phyloP scores from a whole-genome alignment of 371 early-diverging fungal species.

The Circinella umbellata region DNA sequence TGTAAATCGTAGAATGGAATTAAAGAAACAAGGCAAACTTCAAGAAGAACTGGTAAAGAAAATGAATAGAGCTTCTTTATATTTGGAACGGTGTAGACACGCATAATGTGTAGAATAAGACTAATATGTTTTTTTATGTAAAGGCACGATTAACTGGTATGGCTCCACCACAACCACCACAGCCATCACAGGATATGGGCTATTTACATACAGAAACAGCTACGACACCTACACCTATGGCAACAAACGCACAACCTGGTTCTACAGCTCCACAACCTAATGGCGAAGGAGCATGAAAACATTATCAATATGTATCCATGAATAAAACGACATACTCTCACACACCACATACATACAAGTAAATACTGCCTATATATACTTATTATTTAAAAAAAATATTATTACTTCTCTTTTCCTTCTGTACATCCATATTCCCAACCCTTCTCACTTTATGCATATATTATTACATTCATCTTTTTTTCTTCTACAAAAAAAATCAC shows the following conservation, averaged over 20 bases:
- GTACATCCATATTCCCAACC: too few relatives aligned
- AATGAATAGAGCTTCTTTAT: not conserved
- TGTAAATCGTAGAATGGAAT: conserved; percentile 58
- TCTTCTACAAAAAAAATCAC: too few relatives aligned
- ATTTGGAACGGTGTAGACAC: not conserved
- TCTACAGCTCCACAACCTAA: not conserved
- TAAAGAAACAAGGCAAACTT: conserved; percentile 52
- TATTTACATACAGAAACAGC: conserved; percentile 43
- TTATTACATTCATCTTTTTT: too few relatives aligned
- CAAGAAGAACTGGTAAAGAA: conserved; percentile 52
- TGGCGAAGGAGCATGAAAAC: not conserved
- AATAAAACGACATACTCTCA: too few relatives aligned
- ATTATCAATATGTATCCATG: too few relatives aligned
- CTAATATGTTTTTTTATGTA: not conserved
- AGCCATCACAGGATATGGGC: conserved; percentile 10
- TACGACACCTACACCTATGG: conserved; percentile 48
- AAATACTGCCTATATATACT: too few relatives aligned
- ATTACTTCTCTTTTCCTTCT: too few relatives aligned
- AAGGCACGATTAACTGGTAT: conserved; percentile 38
- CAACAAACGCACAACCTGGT: conserved; percentile 37
- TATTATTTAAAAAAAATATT: too few relatives aligned
- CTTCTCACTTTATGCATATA: too few relatives aligned
- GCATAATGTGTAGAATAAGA: not conserved
- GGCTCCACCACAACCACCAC: not conserved
- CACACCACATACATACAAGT: too few relatives aligned